These are phyloP conservation scores for Rhodotorula paludigena DNA, from an alignment of 768 basidiomycete species.

Conservation along the genomic window DNA sequence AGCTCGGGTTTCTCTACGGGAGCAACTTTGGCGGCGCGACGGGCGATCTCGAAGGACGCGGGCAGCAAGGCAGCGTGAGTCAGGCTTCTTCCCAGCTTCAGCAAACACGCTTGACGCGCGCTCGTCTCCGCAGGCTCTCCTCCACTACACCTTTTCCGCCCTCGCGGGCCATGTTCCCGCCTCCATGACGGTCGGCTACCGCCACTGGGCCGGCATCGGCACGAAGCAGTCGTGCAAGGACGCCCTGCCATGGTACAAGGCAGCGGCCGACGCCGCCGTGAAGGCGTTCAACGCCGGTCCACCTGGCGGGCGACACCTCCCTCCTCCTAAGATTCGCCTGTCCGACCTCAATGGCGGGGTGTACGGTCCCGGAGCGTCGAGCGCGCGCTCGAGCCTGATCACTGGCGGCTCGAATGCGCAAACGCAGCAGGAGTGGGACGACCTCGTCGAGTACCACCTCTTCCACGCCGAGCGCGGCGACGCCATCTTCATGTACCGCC, in stretches of 20 bases:
- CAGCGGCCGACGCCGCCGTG: conserved; percentile 85
- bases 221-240: conserved; percentile 76
- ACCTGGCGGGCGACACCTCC: conserved; percentile 81
- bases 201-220: conserved; percentile 94
- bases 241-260: conserved; percentile 83
- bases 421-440: conserved; percentile 47
- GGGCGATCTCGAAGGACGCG: conserved; percentile 58
- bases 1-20: conserved; percentile 80
- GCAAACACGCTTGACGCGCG: too few relatives aligned
- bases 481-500: conserved; percentile 77
- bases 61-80: conserved; percentile 51
- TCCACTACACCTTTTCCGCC: conserved; percentile 91
- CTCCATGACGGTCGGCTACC: conserved; percentile 87
- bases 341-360: conserved; percentile 88
- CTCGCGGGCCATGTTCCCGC: conserved; percentile 80
- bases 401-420: conserved; percentile 79
- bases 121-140: conserved; percentile 58
- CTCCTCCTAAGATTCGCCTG: conserved; percentile 70
- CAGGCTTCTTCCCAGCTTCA: neutral
- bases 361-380: conserved; percentile 91
- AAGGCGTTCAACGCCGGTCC: conserved; percentile 74
- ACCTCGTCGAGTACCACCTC: conserved; percentile 49
- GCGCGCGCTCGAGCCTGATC: conserved; percentile 84
- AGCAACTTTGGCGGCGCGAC: conserved; percentile 64
- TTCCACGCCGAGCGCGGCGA: conserved; percentile 94